These are phyloP conservation scores for Pythium utonaiense DNA, from an alignment of 352 stramenopile species.

Conservation along the genomic window DNA sequence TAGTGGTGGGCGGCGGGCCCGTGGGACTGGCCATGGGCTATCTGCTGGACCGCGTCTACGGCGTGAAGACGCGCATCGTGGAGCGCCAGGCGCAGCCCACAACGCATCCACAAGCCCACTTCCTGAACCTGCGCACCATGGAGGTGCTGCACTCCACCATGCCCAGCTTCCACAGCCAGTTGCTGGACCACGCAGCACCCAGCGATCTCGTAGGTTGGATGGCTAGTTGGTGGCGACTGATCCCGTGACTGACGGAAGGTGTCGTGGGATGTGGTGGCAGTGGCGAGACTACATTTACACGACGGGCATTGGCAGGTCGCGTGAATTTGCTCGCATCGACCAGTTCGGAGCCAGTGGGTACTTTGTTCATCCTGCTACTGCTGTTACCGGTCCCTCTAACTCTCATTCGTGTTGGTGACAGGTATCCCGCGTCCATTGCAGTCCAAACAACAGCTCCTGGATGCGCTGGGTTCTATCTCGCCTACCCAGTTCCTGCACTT, in stretches of 20 bases:
- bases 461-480: constrained; percentile 44
- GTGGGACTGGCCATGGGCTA: constrained; percentile 65
- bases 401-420: constrained; percentile 12
- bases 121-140: constrained; percentile 93
- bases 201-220: constrained; percentile 51
- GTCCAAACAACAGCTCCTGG: constrained; percentile 32
- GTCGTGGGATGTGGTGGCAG: constrained; percentile 27
- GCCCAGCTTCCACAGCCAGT: constrained; percentile 63
- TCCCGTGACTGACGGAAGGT: too few relatives aligned
- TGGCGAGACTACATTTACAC: constrained; percentile 87
- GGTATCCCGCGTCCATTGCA: constrained; percentile 37
- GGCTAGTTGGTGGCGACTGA: too few relatives aligned
- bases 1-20: constrained; percentile 72
- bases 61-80: constrained; percentile 66
- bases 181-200: constrained; percentile 57
- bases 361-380: background rate
- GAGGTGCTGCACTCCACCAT: constrained; percentile 87
- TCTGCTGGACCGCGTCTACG: constrained; percentile 69
- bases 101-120: constrained; percentile 93
- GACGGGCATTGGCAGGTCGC: constrained; percentile 54
- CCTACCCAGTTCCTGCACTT: constrained; percentile 84
- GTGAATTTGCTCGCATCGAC: constrained; percentile 74
- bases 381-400: too few relatives aligned
- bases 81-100: constrained; percentile 71
- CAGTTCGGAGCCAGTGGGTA: constrained; percentile 71